Base-by-base conservation (phyloP, 257 asterid species). In the Scutellaria galericulata region DNA sequence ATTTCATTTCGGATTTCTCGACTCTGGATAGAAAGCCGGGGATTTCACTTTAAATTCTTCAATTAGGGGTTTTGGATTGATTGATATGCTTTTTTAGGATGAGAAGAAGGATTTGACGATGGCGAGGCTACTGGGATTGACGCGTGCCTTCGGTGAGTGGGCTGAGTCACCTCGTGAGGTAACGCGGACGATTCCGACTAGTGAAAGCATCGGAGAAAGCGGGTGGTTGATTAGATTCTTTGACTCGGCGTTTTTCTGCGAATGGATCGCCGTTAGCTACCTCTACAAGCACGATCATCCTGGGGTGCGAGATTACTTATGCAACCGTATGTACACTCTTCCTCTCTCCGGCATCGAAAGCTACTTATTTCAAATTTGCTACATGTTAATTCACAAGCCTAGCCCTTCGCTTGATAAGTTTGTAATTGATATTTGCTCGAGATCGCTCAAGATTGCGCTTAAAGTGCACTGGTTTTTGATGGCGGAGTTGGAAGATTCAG, bases 201-300 rank as follows among this genome's bases (percentile, higher is more conserved):
- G 96, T 75, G 97, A 90, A 68, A 77, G 62, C 77, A 77, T 82
- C 59, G 97, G 96, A 2, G 97, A 92, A 80, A 86, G 96, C 72
- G 97, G 97, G n/a, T 92, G 96, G 96, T 83, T 92, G 2, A 89
- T 92, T 69, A 86, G 97, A 47, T 92, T 92, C 84, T 92, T 92
- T 27, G 96, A 92, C 79, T 92, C 97, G 9, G 69, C 97, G 0
- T 92, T 92, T 42, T 92, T 92, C 85, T 92, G 97, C 75, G 97
- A 92, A 83, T 92, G 97, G 97, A 92, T 92, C 80, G 97, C 97
- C 41, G 97, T 92, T 57, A 92, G 97, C 85, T 92, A 92, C 83
- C 90, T 92, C 61, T 92, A 92, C 84, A 92, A 88, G 85, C 97
- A 92, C 84, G 91, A 85, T 79, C 97, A 92, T 27, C 83, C 96